These are phyloP conservation scores for Gardenia jasminoides DNA, from an alignment of 257 asterid genomes.

Conservation along the genomic window DNA sequence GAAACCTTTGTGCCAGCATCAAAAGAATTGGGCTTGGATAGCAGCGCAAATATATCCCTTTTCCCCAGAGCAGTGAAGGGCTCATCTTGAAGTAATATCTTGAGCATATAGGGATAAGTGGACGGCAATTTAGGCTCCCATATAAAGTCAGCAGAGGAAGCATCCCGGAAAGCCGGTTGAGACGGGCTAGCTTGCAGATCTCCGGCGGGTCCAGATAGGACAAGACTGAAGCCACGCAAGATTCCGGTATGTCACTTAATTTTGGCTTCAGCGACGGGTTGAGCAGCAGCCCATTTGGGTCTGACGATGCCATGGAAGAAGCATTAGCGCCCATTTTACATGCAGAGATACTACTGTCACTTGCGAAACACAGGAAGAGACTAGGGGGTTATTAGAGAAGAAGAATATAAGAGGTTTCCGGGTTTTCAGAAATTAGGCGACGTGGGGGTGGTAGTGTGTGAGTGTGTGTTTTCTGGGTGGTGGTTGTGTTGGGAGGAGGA, in stretches of 20 bases:
- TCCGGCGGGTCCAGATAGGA: slow-evolving; percentile 74
- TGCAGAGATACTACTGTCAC: neutral
- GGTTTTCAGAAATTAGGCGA: slow-evolving; percentile 6
- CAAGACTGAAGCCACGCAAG: slow-evolving; percentile 66
- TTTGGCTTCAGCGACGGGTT: slow-evolving; percentile 28
- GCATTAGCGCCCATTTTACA: slow-evolving; percentile 60
- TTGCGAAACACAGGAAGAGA: neutral
- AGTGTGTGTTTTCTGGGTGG: neutral
- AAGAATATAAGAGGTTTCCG: neutral
- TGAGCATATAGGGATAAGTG: slow-evolving; percentile 45
- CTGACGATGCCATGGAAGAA: slow-evolving; percentile 32
- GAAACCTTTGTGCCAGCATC: slow-evolving; percentile 73
- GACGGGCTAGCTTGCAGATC: slow-evolving; percentile 66
- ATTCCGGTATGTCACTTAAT: slow-evolving; percentile 79
- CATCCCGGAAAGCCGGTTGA: slow-evolving; percentile 64
- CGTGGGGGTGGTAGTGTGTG: neutral
- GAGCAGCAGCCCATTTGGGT: slow-evolving; percentile 21
- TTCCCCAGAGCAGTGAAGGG: slow-evolving; percentile 28
- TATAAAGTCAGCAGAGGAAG: slow-evolving; percentile 82
- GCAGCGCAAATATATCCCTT: slow-evolving; percentile 58
- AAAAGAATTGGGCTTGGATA: slow-evolving; percentile 48
- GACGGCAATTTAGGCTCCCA: slow-evolving; percentile 77
- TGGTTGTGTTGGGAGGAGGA: neutral
- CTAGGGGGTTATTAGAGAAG: no score
- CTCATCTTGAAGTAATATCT: slow-evolving; percentile 35